A percentile compares a stretch with the other conserved stretches of the same genome.
phyloP scores from a whole-genome alignment of 192 early-diverging fungal genomes.

The Coemansia sp. region DNA sequence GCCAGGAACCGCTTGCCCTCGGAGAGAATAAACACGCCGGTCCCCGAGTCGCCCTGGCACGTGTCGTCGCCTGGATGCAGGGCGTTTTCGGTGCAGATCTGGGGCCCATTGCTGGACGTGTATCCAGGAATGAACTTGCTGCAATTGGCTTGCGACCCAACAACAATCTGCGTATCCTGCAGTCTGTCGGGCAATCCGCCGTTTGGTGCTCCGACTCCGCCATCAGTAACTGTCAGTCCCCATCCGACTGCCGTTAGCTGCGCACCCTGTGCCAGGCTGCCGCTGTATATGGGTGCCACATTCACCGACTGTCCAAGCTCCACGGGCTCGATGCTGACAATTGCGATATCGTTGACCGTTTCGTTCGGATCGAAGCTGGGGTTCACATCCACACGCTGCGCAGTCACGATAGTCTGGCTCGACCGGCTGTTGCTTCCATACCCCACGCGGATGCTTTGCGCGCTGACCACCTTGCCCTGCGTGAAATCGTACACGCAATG shows the following conservation, averaged over 20 bases:
- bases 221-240: conserved; percentile 26
- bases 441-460: conserved; percentile 21
- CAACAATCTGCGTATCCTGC: conserved; percentile 27
- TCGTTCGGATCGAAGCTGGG: conserved; percentile 23
- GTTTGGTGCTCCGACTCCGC: not conserved
- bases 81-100: conserved; percentile 48
- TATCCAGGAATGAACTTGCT: conserved; percentile 29
- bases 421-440: conserved; percentile 17
- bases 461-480: not conserved
- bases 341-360: conserved; percentile 27
- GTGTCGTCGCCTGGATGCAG: conserved; percentile 39
- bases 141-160: conserved; percentile 27
- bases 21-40: conserved; percentile 25
- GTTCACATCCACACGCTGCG: conserved; percentile 14
- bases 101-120: conserved; percentile 44
- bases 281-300: conserved; percentile 24
- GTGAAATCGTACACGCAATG: conserved; percentile 39
- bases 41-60: conserved; percentile 53
- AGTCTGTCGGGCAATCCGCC: conserved; percentile 22
- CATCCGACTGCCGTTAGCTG: conserved; percentile 39
- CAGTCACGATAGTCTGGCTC: conserved; percentile 11
- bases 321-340: conserved; percentile 19
- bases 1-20: conserved; percentile 25
- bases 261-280: conserved; percentile 12
- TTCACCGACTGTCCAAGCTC: not conserved